Percentiles rank a stretch among this genome's conserved stretches.
Evolutionary conservation across 2,329 filamentous ascomycete species (phyloP).

Genomic region (Phoma sp.): DNA sequence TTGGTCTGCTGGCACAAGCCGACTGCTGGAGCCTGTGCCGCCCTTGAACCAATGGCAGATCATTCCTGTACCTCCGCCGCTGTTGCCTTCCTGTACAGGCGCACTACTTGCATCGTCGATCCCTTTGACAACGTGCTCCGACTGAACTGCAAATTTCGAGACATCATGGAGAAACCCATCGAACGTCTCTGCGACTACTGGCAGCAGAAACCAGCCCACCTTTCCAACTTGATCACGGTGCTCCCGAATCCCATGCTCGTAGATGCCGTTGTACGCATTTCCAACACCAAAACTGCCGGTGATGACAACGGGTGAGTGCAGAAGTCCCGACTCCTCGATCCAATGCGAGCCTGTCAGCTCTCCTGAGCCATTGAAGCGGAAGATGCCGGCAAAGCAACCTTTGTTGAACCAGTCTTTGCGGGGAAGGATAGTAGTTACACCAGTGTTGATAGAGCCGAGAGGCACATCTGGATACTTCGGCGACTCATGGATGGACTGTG

Average conservation of each 20-base stretch:
- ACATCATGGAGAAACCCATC: constrained; percentile 69
- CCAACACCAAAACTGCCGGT: constrained; percentile 67
- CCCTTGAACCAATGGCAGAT: constrained; percentile 72
- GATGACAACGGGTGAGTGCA: constrained; percentile 66
- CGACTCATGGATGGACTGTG: constrained; percentile 48
- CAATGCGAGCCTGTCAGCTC: constrained; percentile 69
- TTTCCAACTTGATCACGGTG: constrained; percentile 52
- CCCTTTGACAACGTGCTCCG: constrained; percentile 62
- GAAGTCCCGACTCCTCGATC: constrained; percentile 67
- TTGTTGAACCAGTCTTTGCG: constrained; percentile 52
- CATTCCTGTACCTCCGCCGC: constrained; percentile 74
- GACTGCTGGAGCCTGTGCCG: constrained; percentile 69
- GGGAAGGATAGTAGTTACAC: constrained; percentile 55
- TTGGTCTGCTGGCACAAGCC: constrained; percentile 54
- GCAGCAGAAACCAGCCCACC: constrained; percentile 62
- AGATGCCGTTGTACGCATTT: constrained; percentile 65
- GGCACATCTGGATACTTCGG: constrained; percentile 37
- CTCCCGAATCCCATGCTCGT: constrained; percentile 62
- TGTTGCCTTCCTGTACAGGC: constrained; percentile 67
- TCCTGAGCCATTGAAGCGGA: constrained; percentile 70
- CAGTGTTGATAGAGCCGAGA: constrained; percentile 49
- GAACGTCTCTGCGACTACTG: constrained; percentile 69
- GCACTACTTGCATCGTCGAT: constrained; percentile 61
- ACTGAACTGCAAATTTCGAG: constrained; percentile 61
- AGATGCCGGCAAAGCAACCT: constrained; percentile 55